phyloP scores from a whole-genome alignment of 2,329 filamentous ascomycete species.

The Ophiosphaerella narmari region DNA sequence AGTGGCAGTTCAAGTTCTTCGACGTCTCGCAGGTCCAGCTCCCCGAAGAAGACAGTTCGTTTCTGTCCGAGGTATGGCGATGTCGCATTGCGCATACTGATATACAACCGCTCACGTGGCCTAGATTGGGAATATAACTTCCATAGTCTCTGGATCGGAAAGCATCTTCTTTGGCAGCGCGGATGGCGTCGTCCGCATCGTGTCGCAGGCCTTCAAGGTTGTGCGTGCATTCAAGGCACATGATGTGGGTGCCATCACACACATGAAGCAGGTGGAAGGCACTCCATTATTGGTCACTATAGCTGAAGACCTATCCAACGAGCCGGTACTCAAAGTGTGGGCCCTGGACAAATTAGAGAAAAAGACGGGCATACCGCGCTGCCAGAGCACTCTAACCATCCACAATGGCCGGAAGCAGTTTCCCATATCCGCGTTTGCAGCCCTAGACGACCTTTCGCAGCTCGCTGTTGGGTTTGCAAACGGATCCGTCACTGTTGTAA shows the following conservation, averaged over 20 bases:
- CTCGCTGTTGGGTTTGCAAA: constrained; percentile 96
- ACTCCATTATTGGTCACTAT: constrained; percentile 86
- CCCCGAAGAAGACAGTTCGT: constrained; percentile 75
- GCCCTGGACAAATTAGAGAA: constrained; percentile 91
- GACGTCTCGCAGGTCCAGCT: constrained; percentile 85
- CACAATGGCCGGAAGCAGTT: constrained; percentile 92
- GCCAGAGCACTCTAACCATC: constrained; percentile 81
- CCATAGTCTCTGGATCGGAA: constrained; percentile 82
- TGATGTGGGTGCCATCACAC: constrained; percentile 77
- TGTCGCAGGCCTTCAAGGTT: constrained; percentile 86
- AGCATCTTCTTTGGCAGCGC: constrained; percentile 87
- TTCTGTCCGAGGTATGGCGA: constrained; percentile 74
- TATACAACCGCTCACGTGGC: constrained; percentile 30
- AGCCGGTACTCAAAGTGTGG: constrained; percentile 96
- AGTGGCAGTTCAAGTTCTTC: constrained; percentile 99
- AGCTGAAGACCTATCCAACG: constrained; percentile 82
- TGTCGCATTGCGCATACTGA: background rate
- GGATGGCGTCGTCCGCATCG: constrained; percentile 84
- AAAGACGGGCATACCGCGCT: constrained; percentile 87
- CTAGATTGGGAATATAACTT: constrained; percentile 71
- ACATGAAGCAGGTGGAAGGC: constrained; percentile 89
- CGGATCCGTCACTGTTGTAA: constrained; percentile 88
- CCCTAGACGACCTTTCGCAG: constrained; percentile 86
- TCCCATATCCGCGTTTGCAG: constrained; percentile 90
- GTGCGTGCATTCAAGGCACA: constrained; percentile 86